Conservation (phyloP, 768 basidiomycete species). For the Obba rivulosa region DNA sequence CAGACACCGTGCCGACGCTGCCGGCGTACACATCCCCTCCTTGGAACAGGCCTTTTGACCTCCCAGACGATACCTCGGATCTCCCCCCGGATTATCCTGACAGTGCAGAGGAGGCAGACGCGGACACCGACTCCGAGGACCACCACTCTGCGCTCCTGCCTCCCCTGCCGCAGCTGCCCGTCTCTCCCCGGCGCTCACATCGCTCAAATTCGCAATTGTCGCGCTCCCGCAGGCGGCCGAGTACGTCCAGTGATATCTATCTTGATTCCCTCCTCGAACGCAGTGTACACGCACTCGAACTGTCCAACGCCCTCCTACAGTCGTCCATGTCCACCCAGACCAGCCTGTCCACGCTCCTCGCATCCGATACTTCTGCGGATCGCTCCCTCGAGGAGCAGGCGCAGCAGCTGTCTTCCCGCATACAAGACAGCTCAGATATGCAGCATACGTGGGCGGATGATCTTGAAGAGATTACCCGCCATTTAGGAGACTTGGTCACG, state of each 20-base stretch:
- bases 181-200: constrained; percentile 31
- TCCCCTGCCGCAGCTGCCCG: constrained; percentile 25
- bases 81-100: constrained; percentile 72
- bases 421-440: constrained; percentile 37
- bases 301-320: constrained; percentile 76
- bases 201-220: constrained; percentile 22
- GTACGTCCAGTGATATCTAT: constrained; percentile 42
- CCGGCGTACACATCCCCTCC: constrained; percentile 55
- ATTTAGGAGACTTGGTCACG: constrained; percentile 56
- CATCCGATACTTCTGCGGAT: constrained; percentile 41
- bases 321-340: constrained; percentile 70
- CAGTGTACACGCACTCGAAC: constrained; percentile 80
- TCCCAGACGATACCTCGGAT: constrained; percentile 40
- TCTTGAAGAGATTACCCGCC: constrained; percentile 57
- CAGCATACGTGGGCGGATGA: constrained; percentile 63
- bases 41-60: constrained; percentile 13
- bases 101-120: constrained; percentile 73
- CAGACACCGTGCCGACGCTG: constrained; percentile 54
- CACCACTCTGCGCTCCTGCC: constrained; percentile 18
- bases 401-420: constrained; percentile 46
- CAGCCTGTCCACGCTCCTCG: constrained; percentile 43
- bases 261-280: constrained; percentile 77
- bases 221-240: constrained; percentile 21
- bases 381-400: constrained; percentile 43
- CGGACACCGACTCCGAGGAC: constrained; percentile 49